Percentiles rank a stretch among this genome's conserved stretches.
Evolutionary conservation across 257 asterid genomes (phyloP).

Genomic region (Cinchona pubescens): DNA sequence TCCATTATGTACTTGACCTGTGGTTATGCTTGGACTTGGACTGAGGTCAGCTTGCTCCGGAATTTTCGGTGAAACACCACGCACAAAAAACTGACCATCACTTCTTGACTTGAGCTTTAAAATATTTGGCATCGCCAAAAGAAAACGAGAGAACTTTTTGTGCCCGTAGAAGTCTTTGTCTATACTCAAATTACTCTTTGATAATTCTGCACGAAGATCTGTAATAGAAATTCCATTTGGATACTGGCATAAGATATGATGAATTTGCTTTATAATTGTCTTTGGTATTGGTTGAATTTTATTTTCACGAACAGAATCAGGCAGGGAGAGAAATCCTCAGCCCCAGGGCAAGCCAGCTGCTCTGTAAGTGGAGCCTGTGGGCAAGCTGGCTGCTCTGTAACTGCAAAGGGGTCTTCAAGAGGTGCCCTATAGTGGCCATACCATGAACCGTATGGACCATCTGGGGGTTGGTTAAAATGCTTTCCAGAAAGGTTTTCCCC

Average conservation of each 20-base stretch:
- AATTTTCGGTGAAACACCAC: conserved; percentile 29
- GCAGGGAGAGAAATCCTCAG: conserved; percentile 33
- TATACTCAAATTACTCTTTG: conserved; percentile 35
- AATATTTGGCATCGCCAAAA: conserved; percentile 65
- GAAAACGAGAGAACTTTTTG: conserved; percentile 72
- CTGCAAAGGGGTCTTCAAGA: conserved; percentile 68
- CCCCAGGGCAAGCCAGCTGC: conserved; percentile 18
- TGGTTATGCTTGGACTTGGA: conserved; percentile 26
- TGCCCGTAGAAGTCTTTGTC: conserved; percentile 72
- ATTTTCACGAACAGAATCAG: conserved; percentile 41
- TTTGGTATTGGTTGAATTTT: conserved; percentile 59
- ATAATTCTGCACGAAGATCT: conserved; percentile 58
- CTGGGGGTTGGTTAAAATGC: conserved; percentile 93
- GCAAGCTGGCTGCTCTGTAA: conserved; percentile 37
- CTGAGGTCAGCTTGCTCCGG: conserved; percentile 32
- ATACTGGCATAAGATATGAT: conserved; percentile 38
- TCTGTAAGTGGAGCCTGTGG: conserved; percentile 11
- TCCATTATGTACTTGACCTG: conserved; percentile 23
- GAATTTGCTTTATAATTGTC: conserved; percentile 47
- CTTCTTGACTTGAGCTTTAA: conserved; percentile 42
- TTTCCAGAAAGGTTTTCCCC: conserved; percentile 76
- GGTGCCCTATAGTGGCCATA: conserved; percentile 75
- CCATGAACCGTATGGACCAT: conserved; percentile 85
- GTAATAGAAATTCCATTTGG: conserved; percentile 63
- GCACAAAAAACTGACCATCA: conserved; percentile 43